phyloP scores from a whole-genome alignment of 805 yeast species.

The Alloascoidea hylecoeti region DNA sequence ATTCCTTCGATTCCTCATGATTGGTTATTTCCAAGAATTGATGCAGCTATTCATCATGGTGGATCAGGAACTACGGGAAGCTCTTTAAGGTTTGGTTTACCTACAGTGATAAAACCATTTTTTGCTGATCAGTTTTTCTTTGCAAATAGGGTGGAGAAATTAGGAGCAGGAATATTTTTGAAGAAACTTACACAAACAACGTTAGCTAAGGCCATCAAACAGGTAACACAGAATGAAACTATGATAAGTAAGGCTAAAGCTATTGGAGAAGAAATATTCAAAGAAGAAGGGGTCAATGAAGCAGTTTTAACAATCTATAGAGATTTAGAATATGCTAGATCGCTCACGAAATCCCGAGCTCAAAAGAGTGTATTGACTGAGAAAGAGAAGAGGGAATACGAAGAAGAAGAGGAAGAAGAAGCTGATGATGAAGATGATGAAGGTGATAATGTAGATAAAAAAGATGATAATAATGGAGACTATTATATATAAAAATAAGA shows the following conservation, averaged over 20 bases:
- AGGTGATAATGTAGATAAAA: too few relatives aligned
- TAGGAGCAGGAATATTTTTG: slow-evolving; percentile 71
- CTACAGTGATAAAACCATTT: slow-evolving; percentile 86
- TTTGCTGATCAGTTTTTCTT: slow-evolving; percentile 95
- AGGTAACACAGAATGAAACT: slow-evolving; percentile 50
- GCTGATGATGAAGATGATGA: too few relatives aligned
- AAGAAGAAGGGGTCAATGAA: slow-evolving; percentile 68
- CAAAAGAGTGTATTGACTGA: slow-evolving; percentile 20
- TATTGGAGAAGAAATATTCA: slow-evolving; percentile 46
- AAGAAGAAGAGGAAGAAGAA: too few relatives aligned
- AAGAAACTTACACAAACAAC: slow-evolving; percentile 51
- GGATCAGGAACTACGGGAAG: slow-evolving; percentile 98
- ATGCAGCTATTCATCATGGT: slow-evolving; percentile 95
- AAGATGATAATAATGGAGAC: too few relatives aligned
- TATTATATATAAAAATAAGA: too few relatives aligned
- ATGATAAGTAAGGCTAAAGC: slow-evolving; percentile 53
- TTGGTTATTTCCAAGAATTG: slow-evolving; percentile 82
- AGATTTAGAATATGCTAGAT: slow-evolving; percentile 64
- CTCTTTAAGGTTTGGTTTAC: slow-evolving; percentile 69
- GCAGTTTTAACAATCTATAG: slow-evolving; percentile 74
- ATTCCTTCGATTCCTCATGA: slow-evolving; percentile 79
- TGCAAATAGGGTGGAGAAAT: slow-evolving; percentile 75
- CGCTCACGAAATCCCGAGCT: too few relatives aligned
- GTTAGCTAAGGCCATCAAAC: slow-evolving; percentile 53
- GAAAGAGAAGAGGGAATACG: too few relatives aligned